phyloP scores from a whole-genome alignment of 2,329 filamentous ascomycete genomes.

The Penicillium sp. region DNA sequence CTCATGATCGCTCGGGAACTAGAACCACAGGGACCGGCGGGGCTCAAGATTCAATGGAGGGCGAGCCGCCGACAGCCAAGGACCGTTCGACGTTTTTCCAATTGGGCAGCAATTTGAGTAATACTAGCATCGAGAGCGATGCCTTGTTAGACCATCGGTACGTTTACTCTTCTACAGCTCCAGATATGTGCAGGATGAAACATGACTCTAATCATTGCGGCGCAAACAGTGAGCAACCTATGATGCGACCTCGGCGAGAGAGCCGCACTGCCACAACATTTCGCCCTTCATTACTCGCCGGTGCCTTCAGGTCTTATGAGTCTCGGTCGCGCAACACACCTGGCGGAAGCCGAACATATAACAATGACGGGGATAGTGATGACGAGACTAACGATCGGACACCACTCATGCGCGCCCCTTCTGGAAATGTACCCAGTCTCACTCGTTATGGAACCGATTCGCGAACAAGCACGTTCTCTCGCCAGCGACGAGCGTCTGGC shows the following conservation, averaged over 20 bases:
- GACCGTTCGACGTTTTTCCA: constrained; percentile 53
- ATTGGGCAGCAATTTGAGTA: constrained; percentile 64
- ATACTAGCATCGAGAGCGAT: constrained; percentile 85
- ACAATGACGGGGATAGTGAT: constrained; percentile 26
- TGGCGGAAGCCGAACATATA: constrained; percentile 30
- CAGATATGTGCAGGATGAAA: neutral
- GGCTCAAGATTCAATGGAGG: constrained; percentile 30
- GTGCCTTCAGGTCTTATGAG: constrained; percentile 47
- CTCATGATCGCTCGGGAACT: constrained; percentile 48
- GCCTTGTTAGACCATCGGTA: constrained; percentile 82
- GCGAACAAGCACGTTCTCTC: constrained; percentile 25
- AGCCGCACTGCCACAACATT: constrained; percentile 43
- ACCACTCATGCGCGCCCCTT: constrained; percentile 48
- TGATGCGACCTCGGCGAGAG: constrained; percentile 63
- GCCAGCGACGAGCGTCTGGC: constrained; percentile 26
- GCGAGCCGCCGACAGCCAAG: constrained; percentile 25
- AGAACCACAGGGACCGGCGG: constrained; percentile 42
- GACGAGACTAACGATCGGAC: constrained; percentile 52
- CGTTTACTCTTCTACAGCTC: constrained; percentile 14
- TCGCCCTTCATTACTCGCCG: constrained; percentile 33
- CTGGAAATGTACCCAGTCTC: constrained; percentile 34
- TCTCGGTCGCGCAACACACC: constrained; percentile 30
- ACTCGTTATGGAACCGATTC: constrained; percentile 35
- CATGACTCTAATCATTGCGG: constrained; percentile 10
- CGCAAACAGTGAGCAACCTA: constrained; percentile 54